Evolutionary conservation across 2,329 filamentous ascomycete genomes (phyloP).

Genomic region (Xylariaceae sp.): DNA sequence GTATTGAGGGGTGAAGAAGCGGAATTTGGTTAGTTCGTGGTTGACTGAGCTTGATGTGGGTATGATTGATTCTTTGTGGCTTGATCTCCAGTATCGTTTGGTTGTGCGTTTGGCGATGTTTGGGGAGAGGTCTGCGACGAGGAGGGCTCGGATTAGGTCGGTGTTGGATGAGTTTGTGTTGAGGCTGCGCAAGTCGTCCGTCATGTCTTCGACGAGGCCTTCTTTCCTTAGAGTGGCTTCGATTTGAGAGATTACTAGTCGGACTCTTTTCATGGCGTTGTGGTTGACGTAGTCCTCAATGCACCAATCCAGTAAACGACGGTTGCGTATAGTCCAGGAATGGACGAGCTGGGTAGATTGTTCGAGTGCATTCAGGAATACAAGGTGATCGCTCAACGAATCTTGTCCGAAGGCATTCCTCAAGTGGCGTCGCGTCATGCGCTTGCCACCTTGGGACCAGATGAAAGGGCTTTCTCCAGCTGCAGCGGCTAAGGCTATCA

Average conservation of each 20-base stretch:
- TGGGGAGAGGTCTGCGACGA: neutral
- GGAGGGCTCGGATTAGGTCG: neutral
- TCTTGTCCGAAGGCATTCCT: neutral
- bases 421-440: neutral
- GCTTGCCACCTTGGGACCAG: no score
- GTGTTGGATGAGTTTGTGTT: neutral
- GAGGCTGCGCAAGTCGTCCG: neutral
- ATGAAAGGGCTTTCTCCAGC: neutral
- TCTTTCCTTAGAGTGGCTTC: neutral
- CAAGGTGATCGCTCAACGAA: neutral
- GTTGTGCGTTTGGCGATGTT: neutral
- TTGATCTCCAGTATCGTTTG: neutral
- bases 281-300: neutral
- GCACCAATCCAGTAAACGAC: neutral
- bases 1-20: neutral
- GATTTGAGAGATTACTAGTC: neutral
- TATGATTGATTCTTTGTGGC: neutral
- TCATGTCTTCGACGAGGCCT: neutral
- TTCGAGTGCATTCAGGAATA: neutral
- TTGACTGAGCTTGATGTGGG: neutral
- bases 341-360: neutral
- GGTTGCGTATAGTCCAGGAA: neutral
- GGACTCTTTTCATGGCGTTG: neutral
- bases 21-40: neutral
- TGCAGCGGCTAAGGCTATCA: constrained; percentile 38